Conservation (phyloP, 306 rosid genomes). For the Aeschynomene evenia region DNA sequence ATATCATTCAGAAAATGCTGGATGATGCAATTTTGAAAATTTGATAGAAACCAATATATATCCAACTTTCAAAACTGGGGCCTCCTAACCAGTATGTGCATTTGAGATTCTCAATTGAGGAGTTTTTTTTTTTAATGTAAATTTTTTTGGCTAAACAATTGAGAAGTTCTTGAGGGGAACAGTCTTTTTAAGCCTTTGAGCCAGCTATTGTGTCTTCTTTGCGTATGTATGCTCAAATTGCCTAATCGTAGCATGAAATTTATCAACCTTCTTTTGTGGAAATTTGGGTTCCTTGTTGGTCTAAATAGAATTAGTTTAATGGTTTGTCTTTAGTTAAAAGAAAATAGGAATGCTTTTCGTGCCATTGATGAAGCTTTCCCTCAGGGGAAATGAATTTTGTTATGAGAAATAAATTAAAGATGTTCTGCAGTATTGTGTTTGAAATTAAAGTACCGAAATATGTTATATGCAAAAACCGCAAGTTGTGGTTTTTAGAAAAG, state of each 20-base stretch:
- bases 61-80: constrained; percentile 26
- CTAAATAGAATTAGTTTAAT: constrained; percentile 12
- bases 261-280: constrained; percentile 49
- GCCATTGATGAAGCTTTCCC: no score
- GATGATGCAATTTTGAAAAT: constrained; percentile 29
- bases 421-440: no score
- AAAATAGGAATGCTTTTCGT: no score
- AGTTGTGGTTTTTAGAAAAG: no score
- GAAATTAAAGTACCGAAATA: no score
- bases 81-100: constrained; percentile 27
- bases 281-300: constrained; percentile 40
- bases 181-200: constrained; percentile 19
- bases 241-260: constrained; percentile 36
- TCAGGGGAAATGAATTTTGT: no score
- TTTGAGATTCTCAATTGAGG: constrained; percentile 37
- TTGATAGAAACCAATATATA: constrained; percentile 30
- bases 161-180: constrained; percentile 20
- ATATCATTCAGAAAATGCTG: constrained; percentile 27
- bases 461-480: no score
- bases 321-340: no score
- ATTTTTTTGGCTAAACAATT: no score
- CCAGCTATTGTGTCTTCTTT: constrained; percentile 42
- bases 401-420: no score
- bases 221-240: constrained; percentile 34
- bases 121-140: no score